Evolutionary conservation across 2,329 filamentous ascomycete species (phyloP), one percentile per base, ranked within the genome.

Genomic region (Didymella glomerata): DNA sequence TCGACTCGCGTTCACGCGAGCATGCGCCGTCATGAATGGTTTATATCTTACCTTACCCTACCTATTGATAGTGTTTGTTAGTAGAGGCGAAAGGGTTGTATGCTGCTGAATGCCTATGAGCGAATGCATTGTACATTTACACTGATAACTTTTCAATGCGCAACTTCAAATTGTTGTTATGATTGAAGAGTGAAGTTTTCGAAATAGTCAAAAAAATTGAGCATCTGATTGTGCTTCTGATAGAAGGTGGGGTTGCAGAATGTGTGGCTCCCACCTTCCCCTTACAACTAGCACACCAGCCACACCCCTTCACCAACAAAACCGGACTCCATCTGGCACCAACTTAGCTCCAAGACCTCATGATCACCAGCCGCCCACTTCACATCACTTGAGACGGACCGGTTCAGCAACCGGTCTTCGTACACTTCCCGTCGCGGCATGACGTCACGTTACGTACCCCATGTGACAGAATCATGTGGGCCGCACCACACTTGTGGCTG

Each of bases 21-120:
- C 60, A 61, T 44, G 56, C 48, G 40, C 60, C 34, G 32, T 54
- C 45, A 57, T 42, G 52, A 48, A 59, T 32, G 56, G 38, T 7
- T 44, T 54, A 41, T 54, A 62, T 38, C 38, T 61, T 58, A 63
- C 55, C 22, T 50, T 34, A 53, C 55, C 22, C 48, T 34, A 53
- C 41, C 49, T 64, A 65, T 65, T 66, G n/a, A 48, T 65, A 68
- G 42, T 65, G 55, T 69, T 45, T 67, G 51, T 58, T 48, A 32
- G 28, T 42, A 18, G 34, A 44, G n/a, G 49, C 16, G 38, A 38
- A 2, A 2, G 16, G 36, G n/a, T 32, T 42, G n/a, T 20, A 18
- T 28, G 28, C 38, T 40, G 47, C 4, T 9, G 30, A 32, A 18
- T 14, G 24, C 30, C 6, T 27, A 34, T 14, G 20, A 41, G 28